Conservation (phyloP, 768 basidiomycete genomes). For the Leccinellum albellum region DNA sequence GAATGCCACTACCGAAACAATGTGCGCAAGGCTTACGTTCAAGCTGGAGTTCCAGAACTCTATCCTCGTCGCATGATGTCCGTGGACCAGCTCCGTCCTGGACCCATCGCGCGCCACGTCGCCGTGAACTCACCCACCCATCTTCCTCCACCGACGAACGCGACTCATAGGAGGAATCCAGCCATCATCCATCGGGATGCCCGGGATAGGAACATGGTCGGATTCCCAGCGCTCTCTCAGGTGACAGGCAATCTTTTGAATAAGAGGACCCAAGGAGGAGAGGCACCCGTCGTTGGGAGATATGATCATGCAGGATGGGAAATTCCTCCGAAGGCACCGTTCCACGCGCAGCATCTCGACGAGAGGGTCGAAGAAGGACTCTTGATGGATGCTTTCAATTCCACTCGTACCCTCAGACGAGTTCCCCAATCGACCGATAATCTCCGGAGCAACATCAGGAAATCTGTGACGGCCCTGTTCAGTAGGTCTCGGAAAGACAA, state of each 20-base stretch:
- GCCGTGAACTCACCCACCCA: background rate
- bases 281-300: background rate
- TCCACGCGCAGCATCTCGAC: background rate
- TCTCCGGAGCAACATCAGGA: conserved; percentile 3
- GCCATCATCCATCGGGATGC: background rate
- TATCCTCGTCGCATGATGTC: conserved; percentile 13
- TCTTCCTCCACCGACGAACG: background rate
- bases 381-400: conserved; percentile 4
- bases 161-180: background rate
- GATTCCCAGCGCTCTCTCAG: conserved; percentile 19
- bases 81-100: background rate
- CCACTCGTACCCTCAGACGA: conserved; percentile 9
- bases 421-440: conserved; percentile 1
- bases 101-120: background rate
- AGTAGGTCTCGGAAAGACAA: conserved; percentile 1
- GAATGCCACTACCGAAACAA: conserved; percentile 26
- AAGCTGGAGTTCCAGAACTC: background rate
- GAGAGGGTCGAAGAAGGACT: conserved; percentile 2
- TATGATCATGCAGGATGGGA: conserved; percentile 3
- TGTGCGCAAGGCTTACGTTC: conserved; percentile 14
- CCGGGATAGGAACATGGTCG: background rate
- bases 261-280: conserved; percentile 2
- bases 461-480: conserved; percentile 3
- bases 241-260: conserved; percentile 11
- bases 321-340: background rate